A percentile compares a stretch with the other conserved stretches of the same genome.
These are phyloP conservation scores for Glaciozyma martinii DNA, from an alignment of 768 basidiomycete species.

Conservation along the genomic window DNA sequence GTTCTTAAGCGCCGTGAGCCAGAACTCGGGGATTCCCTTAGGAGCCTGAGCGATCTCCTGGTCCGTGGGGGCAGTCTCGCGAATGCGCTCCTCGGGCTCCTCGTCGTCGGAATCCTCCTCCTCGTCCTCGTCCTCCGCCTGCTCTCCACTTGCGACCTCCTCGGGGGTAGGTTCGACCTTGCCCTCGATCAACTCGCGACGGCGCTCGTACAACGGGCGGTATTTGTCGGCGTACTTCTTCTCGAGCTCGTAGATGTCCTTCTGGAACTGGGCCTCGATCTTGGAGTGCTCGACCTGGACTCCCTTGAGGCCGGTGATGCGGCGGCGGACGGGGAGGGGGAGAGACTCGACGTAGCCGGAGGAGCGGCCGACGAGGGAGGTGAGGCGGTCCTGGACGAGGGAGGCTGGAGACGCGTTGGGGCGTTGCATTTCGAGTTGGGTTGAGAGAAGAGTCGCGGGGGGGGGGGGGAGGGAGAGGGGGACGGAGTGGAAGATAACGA, in stretches of 20 bases:
- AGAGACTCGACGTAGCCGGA: constrained; percentile 91
- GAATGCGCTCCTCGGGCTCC: constrained; percentile 23
- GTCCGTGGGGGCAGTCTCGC: constrained; percentile 31
- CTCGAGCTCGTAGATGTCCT: constrained; percentile 88
- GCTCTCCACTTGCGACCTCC: constrained; percentile 72
- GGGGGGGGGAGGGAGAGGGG: not conserved
- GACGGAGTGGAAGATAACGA: not conserved
- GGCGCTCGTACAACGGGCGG: constrained; percentile 73
- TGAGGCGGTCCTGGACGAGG: constrained; percentile 81
- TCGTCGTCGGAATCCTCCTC: constrained; percentile 35
- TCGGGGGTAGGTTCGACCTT: constrained; percentile 60
- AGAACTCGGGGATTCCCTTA: constrained; percentile 82
- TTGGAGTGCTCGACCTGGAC: constrained; percentile 85
- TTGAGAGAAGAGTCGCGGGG: not conserved
- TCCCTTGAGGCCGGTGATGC: constrained; percentile 85
- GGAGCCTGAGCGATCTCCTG: constrained; percentile 37
- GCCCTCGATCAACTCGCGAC: constrained; percentile 74
- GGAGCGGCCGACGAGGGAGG: constrained; percentile 74
- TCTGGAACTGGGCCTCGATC: constrained; percentile 86
- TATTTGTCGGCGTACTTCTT: constrained; percentile 58
- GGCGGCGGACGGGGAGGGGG: constrained; percentile 67
- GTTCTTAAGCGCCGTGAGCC: constrained; percentile 92
- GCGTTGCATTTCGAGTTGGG: constrained; percentile 38
- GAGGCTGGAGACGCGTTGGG: constrained; percentile 55
- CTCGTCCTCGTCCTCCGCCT: constrained; percentile 53